Evolutionary conservation across 805 yeast genomes (phyloP).

Genomic region (Wickerhamomyces alni): DNA sequence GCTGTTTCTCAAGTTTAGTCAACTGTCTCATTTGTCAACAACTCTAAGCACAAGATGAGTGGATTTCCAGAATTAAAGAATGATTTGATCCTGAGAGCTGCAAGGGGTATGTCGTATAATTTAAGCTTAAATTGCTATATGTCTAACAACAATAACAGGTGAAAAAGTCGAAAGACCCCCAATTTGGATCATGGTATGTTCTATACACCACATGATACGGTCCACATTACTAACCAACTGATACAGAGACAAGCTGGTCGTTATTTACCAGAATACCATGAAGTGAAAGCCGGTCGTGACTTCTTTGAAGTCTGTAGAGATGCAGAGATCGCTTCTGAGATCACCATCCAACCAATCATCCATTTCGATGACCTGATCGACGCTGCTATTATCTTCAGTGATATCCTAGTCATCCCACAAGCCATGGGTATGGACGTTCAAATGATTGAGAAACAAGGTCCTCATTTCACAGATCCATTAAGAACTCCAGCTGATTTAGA

Average conservation of each 20-base stretch:
- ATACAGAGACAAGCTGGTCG: constrained; percentile 87
- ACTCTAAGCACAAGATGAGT: constrained; percentile 4
- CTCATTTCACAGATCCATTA: constrained; percentile 84
- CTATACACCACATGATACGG: neutral
- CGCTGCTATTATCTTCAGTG: constrained; percentile 96
- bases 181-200: constrained; percentile 78
- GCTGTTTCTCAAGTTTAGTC: too few relatives aligned
- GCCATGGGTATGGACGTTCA: constrained; percentile 96
- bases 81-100: constrained; percentile 88
- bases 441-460: constrained; percentile 94
- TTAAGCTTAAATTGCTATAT: constrained; percentile 18
- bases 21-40: too few relatives aligned
- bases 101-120: constrained; percentile 38
- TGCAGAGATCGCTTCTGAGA: constrained; percentile 88
- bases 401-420: constrained; percentile 93
- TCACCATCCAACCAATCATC: constrained; percentile 92
- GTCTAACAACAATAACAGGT: constrained; percentile 18
- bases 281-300: constrained; percentile 78
- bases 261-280: constrained; percentile 84
- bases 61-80: constrained; percentile 76
- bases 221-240: constrained; percentile 14
- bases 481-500: constrained; percentile 65
- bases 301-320: constrained; percentile 94
- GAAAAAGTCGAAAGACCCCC: constrained; percentile 96
- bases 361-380: constrained; percentile 86